Base-by-base conservation (phyloP, 441 rosid species). In the Geranium incanum region DNA sequence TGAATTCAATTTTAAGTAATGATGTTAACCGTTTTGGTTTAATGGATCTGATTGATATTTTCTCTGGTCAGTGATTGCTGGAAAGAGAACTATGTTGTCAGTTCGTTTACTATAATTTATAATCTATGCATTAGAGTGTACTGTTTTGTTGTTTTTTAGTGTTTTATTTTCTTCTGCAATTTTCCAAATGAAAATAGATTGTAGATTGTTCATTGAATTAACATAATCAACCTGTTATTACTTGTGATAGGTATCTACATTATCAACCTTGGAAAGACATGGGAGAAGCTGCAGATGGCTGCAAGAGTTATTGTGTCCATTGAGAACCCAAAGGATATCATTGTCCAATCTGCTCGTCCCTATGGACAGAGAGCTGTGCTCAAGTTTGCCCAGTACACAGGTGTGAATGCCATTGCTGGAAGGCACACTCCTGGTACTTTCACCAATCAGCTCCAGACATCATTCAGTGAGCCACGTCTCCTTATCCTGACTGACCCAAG, bases 381-480 rank as follows among this genome's bases (percentile, higher is more conserved):
- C 72, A 91, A 91, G 82, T 93, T 93, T 73, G 97, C 98, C 0
- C 96, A 93, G 70, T 84, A 89, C 85, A 93, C 98, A 16, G 91
- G 95, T 33, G 93, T 93, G 6, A 89, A 90, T 71, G 98, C 98
- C 3, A 90, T 89, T 80, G 98, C 98, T 66, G 98, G 98, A 68
- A 89, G 98, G 79, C 98, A 93, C 78, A 93, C 98, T 52, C 98
- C 98, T 23, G 97, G 97, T 82, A 93, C 98, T 39, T 93, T 93
- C 70, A 90, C 95, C 19, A 90, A 92, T 77, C 97, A 93, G 81
- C 83, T 91, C 66, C 98, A 90, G 63, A 91, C 95, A 0, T 88
- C 93, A 0, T 90, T 90, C 84, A 92, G 86, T 11, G 97, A 88
- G 80, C 97, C 99, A 0, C 95, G 96, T 37, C 88, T 92, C 0